A percentile compares a stretch with the other conserved stretches of the same genome.
phyloP scores from a whole-genome alignment of 2,329 filamentous ascomycete species.

The Fusarium kyushuense region DNA sequence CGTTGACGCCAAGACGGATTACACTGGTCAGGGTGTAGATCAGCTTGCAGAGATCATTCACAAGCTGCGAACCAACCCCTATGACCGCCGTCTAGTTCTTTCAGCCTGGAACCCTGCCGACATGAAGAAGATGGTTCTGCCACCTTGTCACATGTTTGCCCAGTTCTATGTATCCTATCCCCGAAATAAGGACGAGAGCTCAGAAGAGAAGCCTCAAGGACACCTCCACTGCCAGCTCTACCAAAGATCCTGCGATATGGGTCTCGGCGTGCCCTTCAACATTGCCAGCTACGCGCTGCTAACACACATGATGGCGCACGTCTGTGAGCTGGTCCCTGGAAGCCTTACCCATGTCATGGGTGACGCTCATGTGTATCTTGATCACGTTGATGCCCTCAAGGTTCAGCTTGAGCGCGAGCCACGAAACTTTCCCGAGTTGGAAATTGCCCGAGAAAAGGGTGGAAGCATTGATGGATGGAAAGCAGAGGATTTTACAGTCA shows the following conservation, averaged over 20 bases:
- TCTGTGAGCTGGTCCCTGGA: slow-evolving; percentile 84
- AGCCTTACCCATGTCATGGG: slow-evolving; percentile 96
- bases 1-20: slow-evolving; percentile 81
- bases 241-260: slow-evolving; percentile 96
- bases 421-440: slow-evolving; percentile 80
- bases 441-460: slow-evolving; percentile 75
- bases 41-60: slow-evolving; percentile 91
- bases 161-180: slow-evolving; percentile 93
- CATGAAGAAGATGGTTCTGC: slow-evolving; percentile 87
- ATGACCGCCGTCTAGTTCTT: slow-evolving; percentile 90
- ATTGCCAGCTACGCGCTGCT: slow-evolving; percentile 94
- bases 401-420: slow-evolving; percentile 85
- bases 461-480: slow-evolving; percentile 92
- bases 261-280: slow-evolving; percentile 96
- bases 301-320: slow-evolving; percentile 94
- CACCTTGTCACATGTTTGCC: slow-evolving; percentile 97
- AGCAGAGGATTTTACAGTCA: slow-evolving; percentile 85
- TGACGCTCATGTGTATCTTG: slow-evolving; percentile 95
- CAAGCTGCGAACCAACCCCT: slow-evolving; percentile 85
- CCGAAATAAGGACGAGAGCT: slow-evolving; percentile 43
- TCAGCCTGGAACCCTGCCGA: slow-evolving; percentile 95
- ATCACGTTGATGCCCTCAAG: slow-evolving; percentile 89
- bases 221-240: slow-evolving; percentile 90
- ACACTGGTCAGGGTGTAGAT: slow-evolving; percentile 89
- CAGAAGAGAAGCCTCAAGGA: slow-evolving; percentile 65